A percentile compares a stretch with the other conserved stretches of the same genome.
Evolutionary conservation across 2,329 filamentous ascomycete species (phyloP).

Genomic region (Fusarium tupiense): DNA sequence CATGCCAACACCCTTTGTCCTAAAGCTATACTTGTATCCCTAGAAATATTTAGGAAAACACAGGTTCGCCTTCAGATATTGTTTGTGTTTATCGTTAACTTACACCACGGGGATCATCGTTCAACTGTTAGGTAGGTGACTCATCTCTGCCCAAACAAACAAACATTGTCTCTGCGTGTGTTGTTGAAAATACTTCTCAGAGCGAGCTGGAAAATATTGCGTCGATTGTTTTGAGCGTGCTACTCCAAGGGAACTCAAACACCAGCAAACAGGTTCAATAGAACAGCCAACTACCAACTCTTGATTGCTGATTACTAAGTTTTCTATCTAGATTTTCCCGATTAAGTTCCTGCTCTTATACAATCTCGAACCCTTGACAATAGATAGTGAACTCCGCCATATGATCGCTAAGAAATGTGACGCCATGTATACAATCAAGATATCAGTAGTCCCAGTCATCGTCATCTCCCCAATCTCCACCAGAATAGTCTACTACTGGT

Average conservation of each 20-base stretch:
- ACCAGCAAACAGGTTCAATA: neutral
- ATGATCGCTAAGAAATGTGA: constrained; percentile 16
- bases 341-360: neutral
- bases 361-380: constrained; percentile 15
- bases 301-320: neutral
- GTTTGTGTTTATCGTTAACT: neutral
- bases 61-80: neutral
- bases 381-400: constrained; percentile 10
- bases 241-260: neutral
- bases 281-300: neutral
- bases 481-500: constrained; percentile 37
- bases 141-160: neutral
- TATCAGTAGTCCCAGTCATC: constrained; percentile 42
- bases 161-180: neutral
- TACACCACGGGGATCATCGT: too few relatives aligned
- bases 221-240: neutral
- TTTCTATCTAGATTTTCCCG: neutral
- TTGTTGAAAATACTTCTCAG: neutral
- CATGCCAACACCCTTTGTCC: too few relatives aligned
- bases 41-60: neutral
- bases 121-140: neutral
- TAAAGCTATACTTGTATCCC: neutral
- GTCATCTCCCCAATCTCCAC: constrained; percentile 41
- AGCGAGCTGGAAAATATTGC: neutral
- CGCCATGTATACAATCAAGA: neutral